A percentile compares a stretch with the other conserved stretches of the same genome.
Evolutionary conservation across 1,284 basidiomycete genomes (phyloP).

Genomic region (Fomitopsis betulina): DNA sequence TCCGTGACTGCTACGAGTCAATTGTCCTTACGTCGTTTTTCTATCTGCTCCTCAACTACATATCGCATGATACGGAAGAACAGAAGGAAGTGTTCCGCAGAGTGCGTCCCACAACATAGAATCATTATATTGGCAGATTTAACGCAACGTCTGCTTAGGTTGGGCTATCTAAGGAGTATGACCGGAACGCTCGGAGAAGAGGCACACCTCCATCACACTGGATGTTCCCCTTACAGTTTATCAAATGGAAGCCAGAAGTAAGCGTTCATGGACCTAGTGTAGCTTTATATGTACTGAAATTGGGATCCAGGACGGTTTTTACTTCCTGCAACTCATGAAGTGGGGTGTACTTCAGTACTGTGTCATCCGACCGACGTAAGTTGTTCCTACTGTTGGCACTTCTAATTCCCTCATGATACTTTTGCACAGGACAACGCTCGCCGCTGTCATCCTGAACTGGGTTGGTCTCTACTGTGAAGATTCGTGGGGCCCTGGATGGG

Average conservation of each 20-base stretch:
- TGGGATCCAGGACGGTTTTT: slow-evolving; percentile 51
- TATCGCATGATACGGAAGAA: slow-evolving; percentile 59
- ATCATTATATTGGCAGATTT: neutral
- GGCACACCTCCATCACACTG: slow-evolving; percentile 53
- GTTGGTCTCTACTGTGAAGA: slow-evolving; percentile 67
- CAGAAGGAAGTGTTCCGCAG: slow-evolving; percentile 62
- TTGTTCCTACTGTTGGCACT: slow-evolving; percentile 7
- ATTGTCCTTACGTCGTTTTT: slow-evolving; percentile 76
- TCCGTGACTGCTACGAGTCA: slow-evolving; percentile 67
- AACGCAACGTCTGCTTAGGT: slow-evolving; percentile 16
- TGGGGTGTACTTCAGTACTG: slow-evolving; percentile 82
- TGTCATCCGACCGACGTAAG: slow-evolving; percentile 53
- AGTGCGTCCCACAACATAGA: slow-evolving; percentile 4
- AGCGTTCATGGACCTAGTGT: slow-evolving; percentile 7
- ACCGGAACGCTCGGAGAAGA: slow-evolving; percentile 36
- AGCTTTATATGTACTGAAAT: neutral
- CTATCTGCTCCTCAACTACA: slow-evolving; percentile 69
- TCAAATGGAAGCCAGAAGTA: slow-evolving; percentile 60
- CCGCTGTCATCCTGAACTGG: slow-evolving; percentile 61
- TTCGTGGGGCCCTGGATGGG: slow-evolving; percentile 67
- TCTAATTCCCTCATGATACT: neutral
- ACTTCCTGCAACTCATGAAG: slow-evolving; percentile 77
- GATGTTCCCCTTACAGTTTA: slow-evolving; percentile 65
- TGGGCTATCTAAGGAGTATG: slow-evolving; percentile 51
- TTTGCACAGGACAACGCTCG: slow-evolving; percentile 51